Evolutionary conservation across 208 protist species (phyloP).

Genomic region (Entamoeba moshkovskii): DNA sequence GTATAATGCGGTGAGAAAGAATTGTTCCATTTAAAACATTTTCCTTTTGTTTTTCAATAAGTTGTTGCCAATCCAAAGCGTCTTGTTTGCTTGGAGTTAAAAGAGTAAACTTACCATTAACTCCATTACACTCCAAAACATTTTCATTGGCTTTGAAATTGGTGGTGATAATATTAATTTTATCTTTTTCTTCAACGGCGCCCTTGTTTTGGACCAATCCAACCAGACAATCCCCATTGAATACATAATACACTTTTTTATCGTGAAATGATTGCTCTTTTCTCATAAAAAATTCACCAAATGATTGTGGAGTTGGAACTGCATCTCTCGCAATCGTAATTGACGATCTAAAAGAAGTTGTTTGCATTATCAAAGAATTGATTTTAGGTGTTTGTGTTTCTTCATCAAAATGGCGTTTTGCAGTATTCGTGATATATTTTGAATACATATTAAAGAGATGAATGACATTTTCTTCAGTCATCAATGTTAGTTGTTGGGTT

Average conservation of each 20-base stretch:
- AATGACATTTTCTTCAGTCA: not conserved
- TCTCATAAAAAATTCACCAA: not conserved
- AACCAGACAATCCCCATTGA: not conserved
- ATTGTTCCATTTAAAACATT: not conserved
- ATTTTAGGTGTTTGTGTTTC: not conserved
- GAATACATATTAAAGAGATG: not conserved
- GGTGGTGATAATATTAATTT: not conserved
- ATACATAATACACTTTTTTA: not conserved
- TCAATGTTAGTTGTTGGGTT: not conserved
- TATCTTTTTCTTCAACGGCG: not conserved
- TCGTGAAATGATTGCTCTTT: not conserved
- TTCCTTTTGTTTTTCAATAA: not conserved
- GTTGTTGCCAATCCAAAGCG: not conserved
- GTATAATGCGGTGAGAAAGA: not conserved
- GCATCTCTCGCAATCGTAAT: not conserved
- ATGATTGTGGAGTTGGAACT: not conserved
- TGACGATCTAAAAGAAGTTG: not conserved
- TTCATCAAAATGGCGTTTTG: not conserved
- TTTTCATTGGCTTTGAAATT: not conserved
- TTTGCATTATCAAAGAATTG: not conserved
- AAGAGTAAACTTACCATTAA: not conserved
- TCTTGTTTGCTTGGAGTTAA: not conserved
- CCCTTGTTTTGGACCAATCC: not conserved
- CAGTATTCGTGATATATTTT: not conserved
- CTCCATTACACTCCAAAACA: not conserved